Base-by-base conservation (phyloP, 2,329 filamentous ascomycete genomes). In the Trichoderma sp. region DNA sequence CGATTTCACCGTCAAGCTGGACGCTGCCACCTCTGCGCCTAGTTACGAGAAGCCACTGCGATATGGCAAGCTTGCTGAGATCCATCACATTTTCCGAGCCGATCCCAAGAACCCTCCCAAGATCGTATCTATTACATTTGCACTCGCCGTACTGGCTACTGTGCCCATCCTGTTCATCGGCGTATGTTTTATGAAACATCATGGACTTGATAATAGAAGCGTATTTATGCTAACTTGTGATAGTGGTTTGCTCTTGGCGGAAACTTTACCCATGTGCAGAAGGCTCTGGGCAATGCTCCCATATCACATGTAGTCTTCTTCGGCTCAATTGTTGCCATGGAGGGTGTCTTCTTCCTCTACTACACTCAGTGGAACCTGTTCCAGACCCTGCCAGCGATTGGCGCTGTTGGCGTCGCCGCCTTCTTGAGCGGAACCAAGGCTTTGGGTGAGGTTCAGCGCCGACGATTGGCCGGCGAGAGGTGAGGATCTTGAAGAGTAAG, bases 281-380 rank as follows among this genome's bases (percentile, higher is more conserved):
- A 92, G 80, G 95, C 96, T 9, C 83, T 98, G 65, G 85, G 89
- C 72, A 86, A 88, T 26, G 93, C 94, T 1, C 95, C 96, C 2
- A 77, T 97, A 57, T 91, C 95, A 6, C 95, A 99, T 80, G 85
- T 85, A 34, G 81, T 94, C 39, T 99, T 98, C 85, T 92, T 97
- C 76, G 93, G 92, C 66, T 97, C 94, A 6, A 90, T 99, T 71
- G 73, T 97, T 51, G 90, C 91, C 26, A 93, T 99, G 86, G 96
- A 99, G 82, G 92, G 89, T 18, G 90, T 97, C 71, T 98, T 99
- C 84, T 95, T 96, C 85, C 84, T 97, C 75, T 99, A 99, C 87
- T 98, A 98, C 83, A 92, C 89, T 68, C 89, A 84, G 79, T 98
- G 95, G 95, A 97, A 91, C 79, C 86, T 99, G 60, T 97, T 98